These are phyloP conservation scores for Acidomyces sp. DNA, from an alignment of 495 filamentous ascomycete species.

Conservation along the genomic window DNA sequence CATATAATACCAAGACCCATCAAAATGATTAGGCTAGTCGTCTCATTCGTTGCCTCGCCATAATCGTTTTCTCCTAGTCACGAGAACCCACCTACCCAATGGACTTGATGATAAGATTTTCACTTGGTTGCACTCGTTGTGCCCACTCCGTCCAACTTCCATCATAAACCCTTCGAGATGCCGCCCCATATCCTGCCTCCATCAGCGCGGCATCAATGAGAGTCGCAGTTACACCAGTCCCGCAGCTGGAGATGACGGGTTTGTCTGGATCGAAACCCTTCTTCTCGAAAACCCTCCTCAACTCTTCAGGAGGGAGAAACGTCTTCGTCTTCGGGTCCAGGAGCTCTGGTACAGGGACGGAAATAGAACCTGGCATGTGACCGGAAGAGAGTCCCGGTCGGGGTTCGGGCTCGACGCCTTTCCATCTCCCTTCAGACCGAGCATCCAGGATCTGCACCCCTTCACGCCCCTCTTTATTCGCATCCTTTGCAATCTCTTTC, in stretches of 20 bases:
- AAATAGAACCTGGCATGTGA: constrained; percentile 81
- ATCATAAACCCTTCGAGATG: constrained; percentile 67
- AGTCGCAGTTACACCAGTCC: constrained; percentile 89
- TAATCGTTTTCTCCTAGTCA: no score
- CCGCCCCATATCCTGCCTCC: constrained; percentile 61
- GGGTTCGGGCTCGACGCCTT: constrained; percentile 74
- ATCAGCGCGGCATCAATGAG: constrained; percentile 77
- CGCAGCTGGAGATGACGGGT: constrained; percentile 79
- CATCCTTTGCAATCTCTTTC: constrained; percentile 57
- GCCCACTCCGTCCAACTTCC: constrained; percentile 70
- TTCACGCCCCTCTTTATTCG: constrained; percentile 64
- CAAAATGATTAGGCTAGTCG: not conserved
- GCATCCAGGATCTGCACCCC: constrained; percentile 86
- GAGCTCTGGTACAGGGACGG: constrained; percentile 63
- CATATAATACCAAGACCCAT: not conserved
- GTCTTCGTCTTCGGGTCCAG: constrained; percentile 72
- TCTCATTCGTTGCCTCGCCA: not conserved
- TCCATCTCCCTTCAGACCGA: constrained; percentile 63
- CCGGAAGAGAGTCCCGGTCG: constrained; percentile 76
- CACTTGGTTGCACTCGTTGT: constrained; percentile 17
- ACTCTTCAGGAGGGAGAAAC: constrained; percentile 55
- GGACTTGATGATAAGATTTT: constrained; percentile 19
- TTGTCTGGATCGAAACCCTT: constrained; percentile 69
- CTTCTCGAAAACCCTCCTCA: constrained; percentile 61
- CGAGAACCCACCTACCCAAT: no score